Base-by-base conservation (phyloP, 805 yeast genomes). In the Saccharomycopsis synnaedendra region DNA sequence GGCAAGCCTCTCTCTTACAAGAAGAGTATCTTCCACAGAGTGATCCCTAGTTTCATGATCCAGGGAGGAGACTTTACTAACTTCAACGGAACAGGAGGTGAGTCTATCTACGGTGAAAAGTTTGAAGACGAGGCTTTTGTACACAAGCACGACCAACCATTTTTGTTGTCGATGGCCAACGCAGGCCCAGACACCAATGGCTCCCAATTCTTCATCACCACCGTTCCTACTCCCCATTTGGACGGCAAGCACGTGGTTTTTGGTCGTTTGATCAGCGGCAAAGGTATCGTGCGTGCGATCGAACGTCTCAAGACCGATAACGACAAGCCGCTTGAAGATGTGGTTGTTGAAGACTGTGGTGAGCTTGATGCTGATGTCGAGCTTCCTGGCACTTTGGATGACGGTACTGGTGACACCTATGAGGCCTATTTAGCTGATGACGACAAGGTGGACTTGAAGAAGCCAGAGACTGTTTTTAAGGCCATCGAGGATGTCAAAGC, bases 181-280 rank as follows among this genome's bases (percentile, higher is more conserved):
- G 85, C 97, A 4, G 97, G 97, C 11, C 88, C 95, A 50, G 79
- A 82, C 63, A 90, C 97, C 43, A 93, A 93, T 61, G 97, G 97
- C 1, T 87, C 96, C 2, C 97, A 90, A 66, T 93, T 87, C 58
- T 90, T 90, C 64, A 80, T 90, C 58, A 90, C 98, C 31, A 86
- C 96, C 3, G 93, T 79, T 2, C 80, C 87, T 39, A 87, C 97
- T 1, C 96, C 97, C 5, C 97, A 90, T 65, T 75, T 93, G 55
- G 90, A 93, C 61, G 94, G 90, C 30, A 90, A 90, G 64, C 98
- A 93, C 63, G 97, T 89, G 45, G 97, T 93, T 3, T 93, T 93
- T 62, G 98, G 98, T 54, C 78, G 84, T 63, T 88, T 93, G 37
- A 65, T 90, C 44, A 65, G 74, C 40, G 97, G 97, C 39, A 89